Base-by-base conservation (phyloP, 495 filamentous ascomycete genomes). In the Ramalina intermedia region DNA sequence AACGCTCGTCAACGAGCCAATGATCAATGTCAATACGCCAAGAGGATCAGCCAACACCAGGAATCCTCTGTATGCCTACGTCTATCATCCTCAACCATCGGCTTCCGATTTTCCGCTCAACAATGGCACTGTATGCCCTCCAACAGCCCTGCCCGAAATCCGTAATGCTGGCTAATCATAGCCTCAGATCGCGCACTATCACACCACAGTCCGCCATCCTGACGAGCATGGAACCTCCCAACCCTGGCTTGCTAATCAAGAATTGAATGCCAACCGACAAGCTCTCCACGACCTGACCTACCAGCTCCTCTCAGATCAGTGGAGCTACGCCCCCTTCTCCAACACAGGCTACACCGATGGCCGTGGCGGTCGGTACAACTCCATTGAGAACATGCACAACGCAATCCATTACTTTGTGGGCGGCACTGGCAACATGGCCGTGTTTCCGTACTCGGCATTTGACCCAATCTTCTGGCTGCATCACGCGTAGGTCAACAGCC, bases 381-480 rank as follows among this genome's bases (percentile, higher is more conserved):
- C 41, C 13, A 35, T 59, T 21, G 58, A 58, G 26, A 51, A 58
- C 23, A 46, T 84, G 4, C 82, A 86, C 58, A 78, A 84, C 59
- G 69, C 65, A 3, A 72, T 85, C 41, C 82, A 85, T 52, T 60
- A 53, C 18, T 48, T 65, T 6, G 71, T 71, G 12, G 72, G 81
- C 9, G 64, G 64, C 27, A 72, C 68, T n/a, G 80, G 82, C 0
- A 80, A 85, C 56, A 82, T 87, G 79, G 66, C 69, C 2, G 71
- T 40, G 16, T 43, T 52, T 11, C 72, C 73, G 0, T 83, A 76
- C 52, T 78, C 84, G 4, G 74, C 76, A 14, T 87, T 84, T 53
- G 84, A 87, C 56, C 83, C 84, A 0, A 66, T 84, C 37, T 89
- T 88, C 63, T 84, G 75, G 62, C 63, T 87, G 4, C 84, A 87